Conservation (phyloP, 2,329 filamentous ascomycete genomes). For the Ophiostoma sp. region DNA sequence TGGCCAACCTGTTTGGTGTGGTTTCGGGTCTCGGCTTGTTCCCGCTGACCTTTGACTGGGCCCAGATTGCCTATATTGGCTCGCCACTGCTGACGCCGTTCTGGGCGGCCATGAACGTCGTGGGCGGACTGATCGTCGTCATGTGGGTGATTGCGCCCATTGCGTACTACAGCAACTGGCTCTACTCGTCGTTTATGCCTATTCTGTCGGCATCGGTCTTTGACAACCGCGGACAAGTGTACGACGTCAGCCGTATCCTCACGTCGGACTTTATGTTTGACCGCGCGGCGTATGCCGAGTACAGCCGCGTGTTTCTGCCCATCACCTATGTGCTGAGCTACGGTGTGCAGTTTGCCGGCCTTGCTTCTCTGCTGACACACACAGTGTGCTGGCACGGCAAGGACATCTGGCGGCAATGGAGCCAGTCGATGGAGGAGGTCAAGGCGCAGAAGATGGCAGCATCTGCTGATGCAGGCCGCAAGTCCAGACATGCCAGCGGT, state of each 20-base stretch:
- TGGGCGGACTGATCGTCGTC: constrained; percentile 71
- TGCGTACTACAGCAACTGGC: constrained; percentile 72
- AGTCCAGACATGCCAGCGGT: neutral
- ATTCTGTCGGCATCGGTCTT: constrained; percentile 81
- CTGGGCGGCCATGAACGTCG: constrained; percentile 80
- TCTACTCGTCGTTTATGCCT: constrained; percentile 80
- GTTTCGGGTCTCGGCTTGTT: constrained; percentile 79
- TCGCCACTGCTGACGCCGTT: constrained; percentile 79
- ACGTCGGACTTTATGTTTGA: constrained; percentile 76
- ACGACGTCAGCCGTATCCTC: constrained; percentile 75
- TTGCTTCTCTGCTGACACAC: constrained; percentile 74
- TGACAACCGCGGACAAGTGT: constrained; percentile 74
- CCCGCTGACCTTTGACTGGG: constrained; percentile 86
- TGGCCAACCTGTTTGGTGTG: constrained; percentile 81
- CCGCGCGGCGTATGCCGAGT: constrained; percentile 66
- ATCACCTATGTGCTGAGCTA: constrained; percentile 87
- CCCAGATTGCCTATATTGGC: constrained; percentile 81
- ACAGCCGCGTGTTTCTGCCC: constrained; percentile 77
- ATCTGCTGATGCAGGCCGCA: constrained; percentile 3
- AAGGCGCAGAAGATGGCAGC: constrained; percentile 9
- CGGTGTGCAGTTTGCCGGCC: constrained; percentile 75
- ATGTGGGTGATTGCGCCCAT: constrained; percentile 82
- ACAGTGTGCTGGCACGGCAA: constrained; percentile 79
- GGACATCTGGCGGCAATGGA: constrained; percentile 75
- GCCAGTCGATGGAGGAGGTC: constrained; percentile 60